Conservation (phyloP, 2,329 filamentous ascomycete species). For the Aspergillus viridinutans region DNA sequence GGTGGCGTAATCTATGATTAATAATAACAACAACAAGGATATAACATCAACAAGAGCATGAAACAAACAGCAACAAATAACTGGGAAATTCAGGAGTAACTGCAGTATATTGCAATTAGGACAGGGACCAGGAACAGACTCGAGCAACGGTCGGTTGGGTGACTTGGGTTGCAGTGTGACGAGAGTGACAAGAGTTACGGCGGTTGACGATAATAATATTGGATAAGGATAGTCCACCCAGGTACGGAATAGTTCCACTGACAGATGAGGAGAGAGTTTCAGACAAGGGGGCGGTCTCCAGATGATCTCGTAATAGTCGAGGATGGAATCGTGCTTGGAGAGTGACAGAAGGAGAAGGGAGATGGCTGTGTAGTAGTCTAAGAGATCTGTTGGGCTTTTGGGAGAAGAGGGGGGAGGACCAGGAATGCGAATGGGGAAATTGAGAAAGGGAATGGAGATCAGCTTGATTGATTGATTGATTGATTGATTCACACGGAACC, state of each 20-base stretch:
- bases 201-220: too few species aligned
- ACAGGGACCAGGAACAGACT: constrained; percentile 5
- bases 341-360: constrained; percentile 4
- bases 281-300: too few species aligned
- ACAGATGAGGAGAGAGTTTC: neutral
- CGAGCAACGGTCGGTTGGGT: neutral
- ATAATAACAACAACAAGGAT: constrained; percentile 2
- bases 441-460: neutral
- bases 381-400: too few species aligned
- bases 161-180: neutral
- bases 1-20: constrained; percentile 23
- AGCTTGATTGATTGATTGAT: neutral
- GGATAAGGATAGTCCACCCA: neutral
- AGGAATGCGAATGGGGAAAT: constrained; percentile 2
- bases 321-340: neutral
- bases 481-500: neutral
- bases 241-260: neutral
- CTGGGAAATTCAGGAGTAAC: neutral
- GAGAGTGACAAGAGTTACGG: neutral
- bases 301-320: too few species aligned
- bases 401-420: constrained; percentile 4
- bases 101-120: neutral
- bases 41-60: constrained; percentile 1
- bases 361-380: constrained; percentile 5
- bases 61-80: neutral